A percentile compares a stretch with the other conserved stretches of the same genome.
Evolutionary conservation across 139 green algal species (phyloP).

Genomic region (Tetradesmus obliquus): DNA sequence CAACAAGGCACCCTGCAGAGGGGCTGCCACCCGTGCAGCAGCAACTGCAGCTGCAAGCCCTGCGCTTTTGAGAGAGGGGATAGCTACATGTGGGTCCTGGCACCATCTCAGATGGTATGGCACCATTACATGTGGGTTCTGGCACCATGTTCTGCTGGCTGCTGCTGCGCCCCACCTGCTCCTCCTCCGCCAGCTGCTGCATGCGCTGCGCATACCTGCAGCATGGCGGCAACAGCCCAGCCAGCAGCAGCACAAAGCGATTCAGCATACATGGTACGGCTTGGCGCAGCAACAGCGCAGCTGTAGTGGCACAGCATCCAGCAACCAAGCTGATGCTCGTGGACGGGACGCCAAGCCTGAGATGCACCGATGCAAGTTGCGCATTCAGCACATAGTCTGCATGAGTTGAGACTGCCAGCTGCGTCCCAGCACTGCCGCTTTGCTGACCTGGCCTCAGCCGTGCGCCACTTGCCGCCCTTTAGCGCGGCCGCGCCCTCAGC

Average conservation of each 20-base stretch:
- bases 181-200: conserved; percentile 12
- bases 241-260: too few relatives aligned
- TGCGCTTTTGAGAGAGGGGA: not conserved
- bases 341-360: too few relatives aligned
- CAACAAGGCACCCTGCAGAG: not conserved
- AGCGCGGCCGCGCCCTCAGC: not conserved
- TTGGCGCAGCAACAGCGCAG: too few relatives aligned
- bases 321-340: too few relatives aligned
- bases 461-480: conserved; percentile 8
- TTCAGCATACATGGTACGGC: too few relatives aligned
- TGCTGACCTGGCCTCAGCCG: conserved; percentile 1
- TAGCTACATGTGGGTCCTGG: too few relatives aligned
- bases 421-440: not conserved
- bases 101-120: too few relatives aligned
- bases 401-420: too few relatives aligned
- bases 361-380: too few relatives aligned
- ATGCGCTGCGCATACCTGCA: conserved; percentile 7
- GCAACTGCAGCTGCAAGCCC: not conserved
- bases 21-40: not conserved
- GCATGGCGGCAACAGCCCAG: not conserved
- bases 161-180: not conserved
- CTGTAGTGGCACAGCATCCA: too few relatives aligned
- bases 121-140: too few relatives aligned
- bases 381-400: too few relatives aligned
- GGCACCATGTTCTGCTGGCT: not conserved